Percentiles rank a stretch among this genome's conserved stretches.
Conservation (phyloP, 176 grass and related monocot species). For the Musa beccarii region DNA sequence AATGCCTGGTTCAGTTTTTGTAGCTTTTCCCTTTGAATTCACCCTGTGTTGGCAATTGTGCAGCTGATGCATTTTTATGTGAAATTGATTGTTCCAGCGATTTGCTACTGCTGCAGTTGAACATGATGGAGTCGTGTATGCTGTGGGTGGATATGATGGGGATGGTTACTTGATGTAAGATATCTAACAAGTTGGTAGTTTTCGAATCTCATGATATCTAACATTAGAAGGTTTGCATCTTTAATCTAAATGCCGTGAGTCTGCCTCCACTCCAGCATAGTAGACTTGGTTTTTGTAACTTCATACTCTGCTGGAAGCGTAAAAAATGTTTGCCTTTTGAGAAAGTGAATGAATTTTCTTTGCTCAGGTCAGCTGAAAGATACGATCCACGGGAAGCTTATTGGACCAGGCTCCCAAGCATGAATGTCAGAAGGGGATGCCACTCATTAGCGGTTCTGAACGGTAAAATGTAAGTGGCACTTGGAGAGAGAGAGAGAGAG, state of each 20-base stretch:
- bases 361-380: slow-evolving; percentile 66
- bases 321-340: too few species aligned
- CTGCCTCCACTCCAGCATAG: too few species aligned
- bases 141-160: slow-evolving; percentile 73
- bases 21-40: background rate
- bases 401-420: slow-evolving; percentile 58
- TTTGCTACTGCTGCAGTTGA: slow-evolving; percentile 53
- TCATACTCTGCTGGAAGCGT: too few species aligned
- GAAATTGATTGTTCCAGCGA: slow-evolving; percentile 37
- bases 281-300: too few species aligned
- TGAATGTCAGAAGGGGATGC: slow-evolving; percentile 59
- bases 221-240: too few species aligned
- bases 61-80: background rate
- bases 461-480: slow-evolving; percentile 38
- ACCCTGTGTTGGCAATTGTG: background rate
- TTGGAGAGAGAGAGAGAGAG: too few species aligned
- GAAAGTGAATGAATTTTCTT: background rate
- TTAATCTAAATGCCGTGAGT: too few species aligned
- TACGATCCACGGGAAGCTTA: slow-evolving; percentile 92
- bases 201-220: too few species aligned
- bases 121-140: slow-evolving; percentile 44
- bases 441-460: slow-evolving; percentile 39
- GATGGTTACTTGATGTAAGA: slow-evolving; percentile 52
- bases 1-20: too few species aligned
- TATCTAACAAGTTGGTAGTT: background rate